Evolutionary conservation across 2,329 filamentous ascomycete genomes (phyloP).

Genomic region (Aspergillus vadensis): DNA sequence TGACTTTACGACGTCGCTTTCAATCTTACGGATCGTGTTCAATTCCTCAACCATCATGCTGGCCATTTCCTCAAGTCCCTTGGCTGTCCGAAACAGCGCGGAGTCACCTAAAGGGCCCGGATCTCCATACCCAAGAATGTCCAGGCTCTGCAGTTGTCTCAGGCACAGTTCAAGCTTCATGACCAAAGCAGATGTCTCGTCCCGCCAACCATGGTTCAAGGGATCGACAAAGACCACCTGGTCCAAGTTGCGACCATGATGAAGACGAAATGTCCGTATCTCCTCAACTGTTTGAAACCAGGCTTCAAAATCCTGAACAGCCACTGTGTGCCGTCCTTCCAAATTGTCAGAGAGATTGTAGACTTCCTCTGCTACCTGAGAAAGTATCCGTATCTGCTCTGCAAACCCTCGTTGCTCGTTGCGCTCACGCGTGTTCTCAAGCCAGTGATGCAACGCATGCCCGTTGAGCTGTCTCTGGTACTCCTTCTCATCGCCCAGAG

Average conservation of each 20-base stretch:
- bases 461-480: constrained; percentile 37
- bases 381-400: constrained; percentile 43
- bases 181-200: constrained; percentile 32
- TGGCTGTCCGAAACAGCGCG: constrained; percentile 35
- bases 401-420: constrained; percentile 33
- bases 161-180: constrained; percentile 39
- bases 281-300: constrained; percentile 37
- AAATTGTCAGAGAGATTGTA: constrained; percentile 32
- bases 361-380: constrained; percentile 43
- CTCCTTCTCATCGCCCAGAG: constrained; percentile 36
- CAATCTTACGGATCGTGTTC: constrained; percentile 37
- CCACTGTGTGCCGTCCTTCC: constrained; percentile 33
- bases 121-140: constrained; percentile 36
- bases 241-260: constrained; percentile 14
- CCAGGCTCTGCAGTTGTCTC: constrained; percentile 40
- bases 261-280: constrained; percentile 26
- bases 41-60: constrained; percentile 42
- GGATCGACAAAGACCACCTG: constrained; percentile 38
- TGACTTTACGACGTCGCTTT: constrained; percentile 35
- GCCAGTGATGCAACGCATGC: constrained; percentile 39
- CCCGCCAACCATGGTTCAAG: constrained; percentile 37
- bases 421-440: constrained; percentile 33
- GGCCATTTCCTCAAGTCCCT: constrained; percentile 32
- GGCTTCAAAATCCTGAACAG: constrained; percentile 36
- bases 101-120: constrained; percentile 28